These are phyloP conservation scores for Naganishia vaughanmartiniae DNA, from an alignment of 768 basidiomycete species.

Conservation along the genomic window DNA sequence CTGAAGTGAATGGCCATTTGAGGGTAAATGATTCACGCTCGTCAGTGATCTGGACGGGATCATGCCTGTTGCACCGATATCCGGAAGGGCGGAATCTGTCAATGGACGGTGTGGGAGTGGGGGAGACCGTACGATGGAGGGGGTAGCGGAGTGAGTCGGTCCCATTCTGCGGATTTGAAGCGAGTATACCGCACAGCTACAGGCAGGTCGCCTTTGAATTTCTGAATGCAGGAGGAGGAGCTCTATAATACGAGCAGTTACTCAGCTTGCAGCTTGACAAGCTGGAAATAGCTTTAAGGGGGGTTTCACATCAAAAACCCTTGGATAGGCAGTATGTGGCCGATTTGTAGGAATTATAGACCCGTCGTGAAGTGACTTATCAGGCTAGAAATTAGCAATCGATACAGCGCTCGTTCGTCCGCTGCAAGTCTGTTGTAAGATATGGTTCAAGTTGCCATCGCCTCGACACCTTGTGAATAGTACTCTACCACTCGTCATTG, in stretches of 20 bases:
- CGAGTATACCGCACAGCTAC: not conserved
- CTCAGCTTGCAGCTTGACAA: too few relatives aligned
- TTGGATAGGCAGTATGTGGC: too few relatives aligned
- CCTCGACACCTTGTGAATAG: not conserved
- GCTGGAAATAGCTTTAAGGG: too few relatives aligned
- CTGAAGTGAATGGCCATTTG: not conserved
- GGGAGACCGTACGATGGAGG: not conserved
- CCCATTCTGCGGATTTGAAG: not conserved
- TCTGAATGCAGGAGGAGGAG: too few relatives aligned
- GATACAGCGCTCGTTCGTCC: not conserved
- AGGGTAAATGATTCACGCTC: slow-evolving; percentile 13
- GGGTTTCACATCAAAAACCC: too few relatives aligned
- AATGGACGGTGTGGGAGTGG: not conserved
- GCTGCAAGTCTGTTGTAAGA: too few relatives aligned
- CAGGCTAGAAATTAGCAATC: not conserved
- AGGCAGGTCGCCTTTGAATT: too few relatives aligned
- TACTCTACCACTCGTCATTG: too few relatives aligned
- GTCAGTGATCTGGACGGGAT: not conserved
- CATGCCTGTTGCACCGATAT: not conserved
- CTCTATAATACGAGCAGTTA: too few relatives aligned
- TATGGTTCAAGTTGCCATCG: not conserved
- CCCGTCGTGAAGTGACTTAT: too few relatives aligned
- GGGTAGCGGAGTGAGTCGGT: not conserved
- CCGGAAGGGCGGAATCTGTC: not conserved
- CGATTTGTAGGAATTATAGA: too few relatives aligned